Conservation (phyloP, 202 grass and related monocot species). For the Bolboschoenoplectus hybrid region DNA sequence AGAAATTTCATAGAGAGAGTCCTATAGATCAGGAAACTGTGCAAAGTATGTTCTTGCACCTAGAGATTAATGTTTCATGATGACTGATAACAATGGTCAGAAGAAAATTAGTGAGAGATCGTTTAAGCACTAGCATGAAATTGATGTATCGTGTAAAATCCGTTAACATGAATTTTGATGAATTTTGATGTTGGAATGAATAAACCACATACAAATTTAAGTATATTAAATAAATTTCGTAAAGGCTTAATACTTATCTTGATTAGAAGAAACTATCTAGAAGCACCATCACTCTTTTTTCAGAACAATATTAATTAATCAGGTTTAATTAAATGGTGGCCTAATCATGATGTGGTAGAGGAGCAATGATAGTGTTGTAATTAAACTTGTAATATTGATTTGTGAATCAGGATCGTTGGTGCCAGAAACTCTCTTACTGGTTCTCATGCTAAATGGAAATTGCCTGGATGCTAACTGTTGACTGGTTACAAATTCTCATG, state of each 20-base stretch:
- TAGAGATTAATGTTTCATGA: not conserved
- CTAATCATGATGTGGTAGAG: too few relatives aligned
- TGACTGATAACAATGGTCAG: not conserved
- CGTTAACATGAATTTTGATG: not conserved
- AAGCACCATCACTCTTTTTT: not conserved
- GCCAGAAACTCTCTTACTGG: too few relatives aligned
- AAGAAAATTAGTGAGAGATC: not conserved
- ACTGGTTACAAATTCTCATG: too few relatives aligned
- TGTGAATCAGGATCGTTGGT: too few relatives aligned
- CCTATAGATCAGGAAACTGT: not conserved
- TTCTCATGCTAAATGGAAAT: too few relatives aligned
- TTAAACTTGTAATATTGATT: too few relatives aligned
- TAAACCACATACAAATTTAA: too few relatives aligned
- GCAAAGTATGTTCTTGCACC: not conserved
- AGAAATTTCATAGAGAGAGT: not conserved
- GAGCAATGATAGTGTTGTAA: too few relatives aligned
- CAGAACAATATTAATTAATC: not conserved
- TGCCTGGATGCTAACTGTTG: too few relatives aligned
- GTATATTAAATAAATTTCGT: not conserved
- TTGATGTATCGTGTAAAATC: not conserved
- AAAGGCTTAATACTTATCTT: not conserved
- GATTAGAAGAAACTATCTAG: not conserved
- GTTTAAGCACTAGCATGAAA: not conserved
- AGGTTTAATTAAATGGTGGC: not conserved
- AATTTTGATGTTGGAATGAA: too few relatives aligned